These are phyloP conservation scores for Ilex paraguariensis DNA, from an alignment of 305 asterid species.

Conservation along the genomic window DNA sequence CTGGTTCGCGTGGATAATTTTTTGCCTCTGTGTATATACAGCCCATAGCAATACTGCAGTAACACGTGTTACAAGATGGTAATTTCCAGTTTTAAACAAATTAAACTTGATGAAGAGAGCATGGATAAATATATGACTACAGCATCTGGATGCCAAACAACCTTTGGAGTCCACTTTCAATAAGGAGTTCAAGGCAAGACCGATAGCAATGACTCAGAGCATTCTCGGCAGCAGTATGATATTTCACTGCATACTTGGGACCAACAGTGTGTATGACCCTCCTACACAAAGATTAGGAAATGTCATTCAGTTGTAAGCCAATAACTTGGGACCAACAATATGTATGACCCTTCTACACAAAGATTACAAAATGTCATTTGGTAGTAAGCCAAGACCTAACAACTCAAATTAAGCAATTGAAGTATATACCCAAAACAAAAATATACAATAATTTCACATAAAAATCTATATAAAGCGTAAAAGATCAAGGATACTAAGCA, in stretches of 20 bases:
- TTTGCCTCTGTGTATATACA: constrained; percentile 85
- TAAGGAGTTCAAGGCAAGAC: constrained; percentile 86
- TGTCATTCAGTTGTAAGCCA: too few species aligned
- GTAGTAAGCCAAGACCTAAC: too few species aligned
- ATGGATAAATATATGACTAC: constrained; percentile 11
- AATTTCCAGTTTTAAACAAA: constrained; percentile 1
- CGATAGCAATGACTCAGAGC: constrained; percentile 96
- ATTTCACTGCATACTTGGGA: constrained; percentile 89
- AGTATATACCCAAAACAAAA: too few species aligned
- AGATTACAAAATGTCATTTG: too few species aligned
- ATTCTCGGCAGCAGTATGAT: constrained; percentile 96
- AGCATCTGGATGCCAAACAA: constrained; percentile 27
- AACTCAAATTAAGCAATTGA: too few species aligned
- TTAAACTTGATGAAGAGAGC: constrained; percentile 1
- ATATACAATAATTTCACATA: too few species aligned
- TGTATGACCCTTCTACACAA: constrained; percentile 79
- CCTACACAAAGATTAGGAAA: constrained; percentile 33
- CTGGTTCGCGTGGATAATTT: constrained; percentile 94
- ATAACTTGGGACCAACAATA: constrained; percentile 82
- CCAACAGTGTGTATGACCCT: constrained; percentile 90
- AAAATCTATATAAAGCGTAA: too few species aligned
- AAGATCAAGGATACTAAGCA: too few species aligned
- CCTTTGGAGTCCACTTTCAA: constrained; percentile 76
- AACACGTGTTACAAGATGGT: constrained; percentile 15
- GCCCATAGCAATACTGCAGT: constrained; percentile 75